A percentile compares a stretch with the other conserved stretches of the same genome.
phyloP scores from a whole-genome alignment of 257 asterid species.

The Vinca minor region DNA sequence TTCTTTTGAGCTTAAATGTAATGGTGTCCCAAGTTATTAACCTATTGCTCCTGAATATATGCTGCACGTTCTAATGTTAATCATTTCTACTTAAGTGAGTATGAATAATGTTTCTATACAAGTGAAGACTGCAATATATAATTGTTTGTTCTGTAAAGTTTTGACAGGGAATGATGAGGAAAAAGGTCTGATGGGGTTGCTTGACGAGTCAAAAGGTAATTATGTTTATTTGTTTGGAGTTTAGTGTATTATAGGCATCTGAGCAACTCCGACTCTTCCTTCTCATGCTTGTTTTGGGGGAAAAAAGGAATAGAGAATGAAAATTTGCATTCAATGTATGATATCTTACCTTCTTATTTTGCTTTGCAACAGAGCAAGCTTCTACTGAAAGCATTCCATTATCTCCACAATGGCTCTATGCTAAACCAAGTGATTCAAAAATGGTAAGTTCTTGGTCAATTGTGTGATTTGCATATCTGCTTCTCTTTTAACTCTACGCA shows the following conservation, averaged over 20 bases:
- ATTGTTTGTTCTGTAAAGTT: constrained; percentile 18
- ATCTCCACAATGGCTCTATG: constrained; percentile 96
- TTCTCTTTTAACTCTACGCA: not conserved
- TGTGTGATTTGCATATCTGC: not conserved
- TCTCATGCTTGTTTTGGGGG: not conserved
- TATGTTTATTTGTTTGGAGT: not conserved
- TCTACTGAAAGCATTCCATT: constrained; percentile 75
- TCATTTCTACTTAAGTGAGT: constrained; percentile 7
- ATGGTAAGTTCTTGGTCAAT: constrained; percentile 34
- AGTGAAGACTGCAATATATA: not conserved
- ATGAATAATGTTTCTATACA: not conserved
- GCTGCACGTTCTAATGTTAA: not conserved
- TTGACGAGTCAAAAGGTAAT: constrained; percentile 79
- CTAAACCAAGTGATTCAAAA: constrained; percentile 72
- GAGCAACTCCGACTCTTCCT: not conserved
- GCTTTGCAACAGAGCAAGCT: constrained; percentile 59
- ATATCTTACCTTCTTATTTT: not conserved
- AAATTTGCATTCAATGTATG: not conserved
- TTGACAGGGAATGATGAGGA: constrained; percentile 68
- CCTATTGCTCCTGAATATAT: not conserved
- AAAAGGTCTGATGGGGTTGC: constrained; percentile 46
- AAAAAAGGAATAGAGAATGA: not conserved
- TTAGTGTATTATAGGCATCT: not conserved
- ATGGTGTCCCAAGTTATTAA: not conserved
- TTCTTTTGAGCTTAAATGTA: not conserved